Evolutionary conservation across 176 grass and related monocot species (phyloP), one percentile per base, ranked within the genome.

Genomic region (Hsuehochloa calcarea): DNA sequence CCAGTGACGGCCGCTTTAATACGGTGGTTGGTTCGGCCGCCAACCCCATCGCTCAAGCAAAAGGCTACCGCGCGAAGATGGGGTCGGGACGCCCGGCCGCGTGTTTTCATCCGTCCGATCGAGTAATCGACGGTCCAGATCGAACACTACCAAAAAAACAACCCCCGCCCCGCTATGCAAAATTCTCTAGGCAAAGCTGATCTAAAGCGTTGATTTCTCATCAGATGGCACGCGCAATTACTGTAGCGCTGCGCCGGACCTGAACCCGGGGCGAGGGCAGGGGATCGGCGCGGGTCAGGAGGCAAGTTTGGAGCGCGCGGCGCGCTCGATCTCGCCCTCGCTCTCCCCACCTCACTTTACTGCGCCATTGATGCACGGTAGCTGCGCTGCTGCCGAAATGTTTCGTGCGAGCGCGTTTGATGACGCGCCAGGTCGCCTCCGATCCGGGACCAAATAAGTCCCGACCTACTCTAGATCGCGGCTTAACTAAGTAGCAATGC

Each of bases 331-430:
- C 61, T 6, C 10, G 4, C 23, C 0, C 58, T 0, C 8, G 0
- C 11, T 5, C 2, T 0, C 39, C 85, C 85, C 50, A 29, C 54
- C 80, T 16, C 87, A 46, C 76, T 81, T 89, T 62, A 85, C 61
- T 81, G 77, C 75, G 81, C 60, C 87, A 89, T 89, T 85, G 87
- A 85, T 85, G 82, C 75, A 74, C 40, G 82, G 38, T 39, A 76
- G 79, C 59, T 80, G 74, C 34, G 35, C 51, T 71, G n/a, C 80
- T 60, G 67, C 37, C 37, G 50, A 69, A 29, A 46, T 72, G 67
- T 45, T 71, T 63, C 75, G 52, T 5, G 69, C 40, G 41, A 38
- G 14, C 68, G 58, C 80, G 27, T 49, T 84, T 84, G 58, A 52
- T 75, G 78, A 35, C n/a, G 44, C 51, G 4, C 25, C 64, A n/a